Conservation (phyloP, 805 yeast genomes). For the Yamadazyma sp. region DNA sequence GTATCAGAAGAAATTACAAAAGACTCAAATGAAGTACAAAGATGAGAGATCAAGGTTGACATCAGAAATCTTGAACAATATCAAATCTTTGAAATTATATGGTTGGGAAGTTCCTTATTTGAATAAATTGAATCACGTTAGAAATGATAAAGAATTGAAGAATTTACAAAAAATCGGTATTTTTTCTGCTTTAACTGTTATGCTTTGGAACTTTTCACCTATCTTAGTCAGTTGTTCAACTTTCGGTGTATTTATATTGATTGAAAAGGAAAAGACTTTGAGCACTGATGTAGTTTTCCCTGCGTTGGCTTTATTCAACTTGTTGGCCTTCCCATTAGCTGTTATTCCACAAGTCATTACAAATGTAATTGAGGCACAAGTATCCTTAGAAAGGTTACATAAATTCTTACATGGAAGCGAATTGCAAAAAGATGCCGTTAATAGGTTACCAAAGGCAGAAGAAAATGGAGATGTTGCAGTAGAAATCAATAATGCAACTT, state of each 20-base stretch:
- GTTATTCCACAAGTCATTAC: conserved; percentile 90
- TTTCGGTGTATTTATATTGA: conserved; percentile 72
- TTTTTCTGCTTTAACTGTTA: conserved; percentile 64
- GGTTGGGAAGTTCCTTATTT: conserved; percentile 94
- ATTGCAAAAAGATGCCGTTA: conserved; percentile 76
- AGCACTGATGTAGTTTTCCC: conserved; percentile 91
- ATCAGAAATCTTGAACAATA: conserved; percentile 84
- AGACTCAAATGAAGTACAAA: conserved; percentile 81
- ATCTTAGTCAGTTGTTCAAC: conserved; percentile 86
- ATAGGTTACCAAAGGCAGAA: conserved; percentile 45
- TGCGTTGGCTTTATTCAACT: conserved; percentile 82
- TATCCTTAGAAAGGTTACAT: conserved; percentile 71
- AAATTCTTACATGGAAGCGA: conserved; percentile 74
- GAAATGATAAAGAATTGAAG: conserved; percentile 82
- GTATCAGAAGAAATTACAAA: conserved; percentile 69
- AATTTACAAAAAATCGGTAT: conserved; percentile 74
- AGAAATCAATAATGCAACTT: conserved; percentile 61
- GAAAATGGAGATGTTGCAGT: conserved; percentile 68
- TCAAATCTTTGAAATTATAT: conserved; percentile 87
- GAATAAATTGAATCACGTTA: conserved; percentile 68
- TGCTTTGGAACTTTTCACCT: conserved; percentile 85
- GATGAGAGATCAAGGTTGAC: conserved; percentile 90
- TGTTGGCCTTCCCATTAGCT: conserved; percentile 87
- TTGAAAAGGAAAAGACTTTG: conserved; percentile 58
- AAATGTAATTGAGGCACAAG: conserved; percentile 83